Conservation (phyloP, 176 grass and related monocot genomes). For the Carex parvula region DNA sequence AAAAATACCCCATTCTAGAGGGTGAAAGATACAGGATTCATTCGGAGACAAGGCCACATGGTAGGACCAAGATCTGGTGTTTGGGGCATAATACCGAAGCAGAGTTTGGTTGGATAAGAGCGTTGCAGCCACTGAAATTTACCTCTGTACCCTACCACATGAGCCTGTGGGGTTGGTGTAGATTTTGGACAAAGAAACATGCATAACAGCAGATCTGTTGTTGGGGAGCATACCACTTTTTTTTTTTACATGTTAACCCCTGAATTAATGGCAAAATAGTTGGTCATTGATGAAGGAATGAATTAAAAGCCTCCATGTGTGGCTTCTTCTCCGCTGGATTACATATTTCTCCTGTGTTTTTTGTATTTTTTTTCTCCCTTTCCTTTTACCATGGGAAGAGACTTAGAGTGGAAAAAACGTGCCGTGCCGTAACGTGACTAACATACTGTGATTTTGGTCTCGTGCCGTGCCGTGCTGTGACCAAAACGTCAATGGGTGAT, state of each 20-base stretch:
- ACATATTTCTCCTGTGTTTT: slow-evolving; percentile 7
- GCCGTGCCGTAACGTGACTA: too few relatives aligned
- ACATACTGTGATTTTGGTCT: too few relatives aligned
- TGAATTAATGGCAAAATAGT: slow-evolving; percentile 24
- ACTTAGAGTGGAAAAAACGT: too few relatives aligned
- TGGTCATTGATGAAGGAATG: neutral
- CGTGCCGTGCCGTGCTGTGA: too few relatives aligned
- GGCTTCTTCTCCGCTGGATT: slow-evolving; percentile 7
- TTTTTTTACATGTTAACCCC: slow-evolving; percentile 20
- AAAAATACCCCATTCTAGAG: neutral
- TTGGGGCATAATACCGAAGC: neutral
- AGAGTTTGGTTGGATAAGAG: slow-evolving; percentile 25
- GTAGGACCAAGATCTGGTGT: slow-evolving; percentile 24
- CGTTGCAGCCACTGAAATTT: neutral
- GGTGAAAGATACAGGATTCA: slow-evolving; percentile 23
- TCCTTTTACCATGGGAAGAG: neutral
- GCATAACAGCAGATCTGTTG: slow-evolving; percentile 15
- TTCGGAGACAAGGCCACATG: slow-evolving; percentile 28
- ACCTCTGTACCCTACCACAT: neutral
- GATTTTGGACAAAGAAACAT: slow-evolving; percentile 19
- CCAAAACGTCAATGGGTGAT: too few relatives aligned
- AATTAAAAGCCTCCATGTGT: slow-evolving; percentile 20
- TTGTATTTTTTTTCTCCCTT: neutral
- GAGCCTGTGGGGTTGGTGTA: slow-evolving; percentile 21
- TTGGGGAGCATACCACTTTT: neutral